Evolutionary conservation across 306 rosid species (phyloP), one percentile per base, ranked within the genome.

Genomic region (Vigna unguiculata): DNA sequence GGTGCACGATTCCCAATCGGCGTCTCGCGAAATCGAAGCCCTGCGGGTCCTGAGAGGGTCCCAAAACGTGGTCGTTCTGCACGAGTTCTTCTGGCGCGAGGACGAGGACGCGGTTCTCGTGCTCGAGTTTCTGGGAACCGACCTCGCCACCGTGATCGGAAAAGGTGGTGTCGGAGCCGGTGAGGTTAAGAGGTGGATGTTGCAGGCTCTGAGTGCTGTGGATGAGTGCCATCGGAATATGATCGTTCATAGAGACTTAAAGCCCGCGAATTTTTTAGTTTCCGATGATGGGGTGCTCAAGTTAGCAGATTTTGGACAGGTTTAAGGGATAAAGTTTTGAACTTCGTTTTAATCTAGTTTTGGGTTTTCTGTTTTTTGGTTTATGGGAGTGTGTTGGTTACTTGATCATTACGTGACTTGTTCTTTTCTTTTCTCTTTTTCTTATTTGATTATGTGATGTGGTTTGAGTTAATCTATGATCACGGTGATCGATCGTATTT

Each of bases 221-320:
- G 95, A 94, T 48, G 88, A 75, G 5, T 94, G 98, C 66, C 98
- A 94, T 17, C 57, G 90, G 72, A 86, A 83, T 67, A 54, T 81
- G 93, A 82, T 94, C 76, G 83, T 87, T 46, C 98, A 94, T 65
- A 85, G 98, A 57, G 97, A 94, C 69, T 85, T 94, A 90, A 94
- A 94, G 69, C 97, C 97, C 14, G 41, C 83, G 14, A 94, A 94
- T 80, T 62, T 94, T 78, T 78, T 94, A 84, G 73, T 94, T 73
- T 86, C 93, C 0, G 93, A 90, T 40, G 87, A 92, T 76, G 98
- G 98, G 48, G 83, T 89, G 25, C 95, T 94, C 75, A 94, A 94
- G 66, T 55, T 94, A 32, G 95, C 97, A 0, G 96, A 94, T 90
- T 90, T 94, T 72, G 97, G 98, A 49, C 98, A 92, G 98, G 98